Base-by-base conservation (phyloP, 2,329 filamentous ascomycete species). In the Venturia effusa region DNA sequence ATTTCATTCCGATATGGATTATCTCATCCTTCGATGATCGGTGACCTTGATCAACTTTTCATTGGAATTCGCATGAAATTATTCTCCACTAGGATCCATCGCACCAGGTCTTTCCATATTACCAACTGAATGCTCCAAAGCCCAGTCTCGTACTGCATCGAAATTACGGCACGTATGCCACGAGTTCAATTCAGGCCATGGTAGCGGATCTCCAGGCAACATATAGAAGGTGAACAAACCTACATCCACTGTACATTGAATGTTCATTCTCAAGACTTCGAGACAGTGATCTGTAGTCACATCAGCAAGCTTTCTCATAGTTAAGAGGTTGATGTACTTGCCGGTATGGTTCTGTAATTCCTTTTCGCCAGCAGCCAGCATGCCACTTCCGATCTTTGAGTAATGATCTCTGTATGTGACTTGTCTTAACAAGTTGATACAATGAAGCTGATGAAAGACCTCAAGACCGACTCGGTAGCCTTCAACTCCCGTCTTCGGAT, bases 381-480 rank as follows among this genome's bases (percentile, higher is more conserved):
- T 40, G 7, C 60, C 60, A 22, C n/a, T 45, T 13, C 34, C 41
- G 13, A 62, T 17, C 17, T 48, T 37, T 30, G 17, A 13, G n/a
- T 62, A 62, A 48, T 62, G 43, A n/a, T 62, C 39, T 30, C 30
- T 43, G 40, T 55, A 62, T 4, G 60, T 62, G 24, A 62, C 60
- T 62, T 40, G 34, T 30, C 60, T 6, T 13, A 55, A 41, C 39
- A 81, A 68, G 68, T 82, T 81, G 43, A 81, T 72, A 70, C 80
- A 82, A 68, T 81, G 80, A 40, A 83, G 74, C 68, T 81, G 81
- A 70, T 84, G 82, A 71, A 84, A 84, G 0, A 83, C 81, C 68
- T 84, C 81, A 3, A 84, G 73, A 0, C 80, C 84, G 0, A 84
- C 83, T n/a, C 83, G 77, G 68, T 85, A 86, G 0, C 83, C 84